phyloP scores from a whole-genome alignment of 768 basidiomycete species.

The Mycena maculata region DNA sequence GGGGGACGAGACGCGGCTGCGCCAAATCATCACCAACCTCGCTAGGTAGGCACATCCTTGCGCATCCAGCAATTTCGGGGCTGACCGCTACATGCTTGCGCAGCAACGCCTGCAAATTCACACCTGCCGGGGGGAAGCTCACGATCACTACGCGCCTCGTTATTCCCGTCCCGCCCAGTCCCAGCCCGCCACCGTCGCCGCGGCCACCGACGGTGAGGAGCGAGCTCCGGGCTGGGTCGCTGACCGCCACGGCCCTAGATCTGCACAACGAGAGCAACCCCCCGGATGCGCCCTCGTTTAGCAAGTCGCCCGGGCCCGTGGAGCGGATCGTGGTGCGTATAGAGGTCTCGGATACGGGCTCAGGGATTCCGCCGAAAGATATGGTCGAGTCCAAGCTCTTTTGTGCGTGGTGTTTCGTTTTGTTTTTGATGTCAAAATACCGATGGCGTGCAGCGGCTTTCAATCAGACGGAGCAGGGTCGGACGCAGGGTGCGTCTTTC shows the following conservation, averaged over 20 bases:
- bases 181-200: not conserved
- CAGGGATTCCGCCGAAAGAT: constrained; percentile 69
- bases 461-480: constrained; percentile 69
- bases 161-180: constrained; percentile 35
- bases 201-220: not conserved
- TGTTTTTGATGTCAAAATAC: not conserved
- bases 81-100: not conserved
- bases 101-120: constrained; percentile 72
- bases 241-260: constrained; percentile 20
- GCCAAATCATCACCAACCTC: constrained; percentile 77
- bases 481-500: constrained; percentile 42
- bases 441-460: constrained; percentile 59
- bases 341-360: constrained; percentile 74
- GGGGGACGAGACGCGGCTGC: constrained; percentile 75
- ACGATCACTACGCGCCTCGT: constrained; percentile 67
- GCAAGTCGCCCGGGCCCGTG: constrained; percentile 38
- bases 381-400: constrained; percentile 70
- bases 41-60: constrained; percentile 57
- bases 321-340: constrained; percentile 73
- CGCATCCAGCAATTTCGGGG: not conserved
- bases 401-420: constrained; percentile 49
- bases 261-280: constrained; percentile 24
- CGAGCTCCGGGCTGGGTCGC: constrained; percentile 14
- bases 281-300: constrained; percentile 10
- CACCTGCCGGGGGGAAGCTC: constrained; percentile 64